Evolutionary conservation across 495 filamentous ascomycete species (phyloP).

Genomic region (Podospora comata): DNA sequence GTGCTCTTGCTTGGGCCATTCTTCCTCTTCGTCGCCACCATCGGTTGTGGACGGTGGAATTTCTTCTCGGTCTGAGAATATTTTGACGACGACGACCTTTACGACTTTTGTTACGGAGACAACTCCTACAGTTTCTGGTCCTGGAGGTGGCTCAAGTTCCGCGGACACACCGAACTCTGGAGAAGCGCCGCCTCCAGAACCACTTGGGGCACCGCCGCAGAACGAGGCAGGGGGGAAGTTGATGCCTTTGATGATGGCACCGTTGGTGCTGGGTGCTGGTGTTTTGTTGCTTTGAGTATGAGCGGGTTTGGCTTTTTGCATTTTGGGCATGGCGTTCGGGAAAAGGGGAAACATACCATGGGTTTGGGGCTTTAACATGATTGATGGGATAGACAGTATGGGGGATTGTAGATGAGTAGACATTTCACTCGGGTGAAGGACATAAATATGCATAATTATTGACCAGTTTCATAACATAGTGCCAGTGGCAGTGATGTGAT

Average conservation of each 20-base stretch:
- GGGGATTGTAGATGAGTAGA: neutral
- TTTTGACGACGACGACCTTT: neutral
- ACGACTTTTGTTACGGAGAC: neutral
- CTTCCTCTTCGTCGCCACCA: conserved; percentile 8
- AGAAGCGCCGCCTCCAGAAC: neutral
- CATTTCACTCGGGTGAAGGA: neutral
- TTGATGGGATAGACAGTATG: neutral
- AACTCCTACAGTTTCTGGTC: neutral
- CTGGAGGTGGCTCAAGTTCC: neutral
- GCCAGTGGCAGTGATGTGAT: no score
- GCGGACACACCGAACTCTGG: neutral
- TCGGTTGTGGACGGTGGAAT: neutral
- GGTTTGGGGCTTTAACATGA: neutral
- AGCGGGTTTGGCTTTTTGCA: neutral
- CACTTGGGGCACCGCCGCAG: neutral
- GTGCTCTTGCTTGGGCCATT: conserved; percentile 2
- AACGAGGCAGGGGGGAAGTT: neutral
- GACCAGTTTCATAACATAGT: no score
- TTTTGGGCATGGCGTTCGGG: neutral
- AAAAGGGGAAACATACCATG: neutral
- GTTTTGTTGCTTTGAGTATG: neutral
- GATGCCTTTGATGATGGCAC: neutral
- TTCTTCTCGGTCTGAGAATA: neutral
- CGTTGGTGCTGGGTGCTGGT: neutral
- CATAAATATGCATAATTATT: neutral